phyloP scores from a whole-genome alignment of 176 grass and related monocot species.

The Hordeum marinum region DNA sequence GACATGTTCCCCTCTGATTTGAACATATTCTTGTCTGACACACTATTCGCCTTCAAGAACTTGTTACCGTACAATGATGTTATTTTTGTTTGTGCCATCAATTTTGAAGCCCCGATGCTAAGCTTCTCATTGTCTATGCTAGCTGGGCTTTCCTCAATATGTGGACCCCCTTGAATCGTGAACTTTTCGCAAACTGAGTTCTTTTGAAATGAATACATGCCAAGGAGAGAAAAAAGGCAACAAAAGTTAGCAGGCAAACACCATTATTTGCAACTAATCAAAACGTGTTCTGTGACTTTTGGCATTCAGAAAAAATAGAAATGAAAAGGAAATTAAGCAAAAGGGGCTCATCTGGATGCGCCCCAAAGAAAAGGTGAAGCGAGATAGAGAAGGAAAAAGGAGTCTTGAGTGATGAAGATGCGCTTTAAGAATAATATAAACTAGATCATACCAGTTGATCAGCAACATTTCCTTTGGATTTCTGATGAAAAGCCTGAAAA shows the following conservation, averaged over 20 bases:
- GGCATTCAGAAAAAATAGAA: not conserved
- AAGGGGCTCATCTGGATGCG: not conserved
- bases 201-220: constrained; percentile 33
- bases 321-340: not conserved
- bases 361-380: not conserved
- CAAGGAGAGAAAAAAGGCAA: constrained; percentile 17
- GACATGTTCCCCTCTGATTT: constrained; percentile 36
- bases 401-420: not conserved
- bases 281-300: not conserved
- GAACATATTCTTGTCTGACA: constrained; percentile 49
- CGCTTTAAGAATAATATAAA: constrained; percentile 22
- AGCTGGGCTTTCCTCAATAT: constrained; percentile 18
- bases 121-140: constrained; percentile 54
- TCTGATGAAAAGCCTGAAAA: constrained; percentile 56
- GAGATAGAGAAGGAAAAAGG: not conserved
- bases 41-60: constrained; percentile 41
- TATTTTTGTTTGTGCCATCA: constrained; percentile 72
- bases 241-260: constrained; percentile 27
- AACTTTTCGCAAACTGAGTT: constrained; percentile 14
- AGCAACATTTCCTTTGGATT: constrained; percentile 46
- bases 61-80: constrained; percentile 56
- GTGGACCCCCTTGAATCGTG: constrained; percentile 18
- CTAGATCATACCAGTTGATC: constrained; percentile 39
- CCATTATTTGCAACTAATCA: not conserved
- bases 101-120: constrained; percentile 40